Evolutionary conservation across 805 yeast species (phyloP), one percentile per base, ranked within the genome.

Genomic region (Ogataea trehaloabstinens): DNA sequence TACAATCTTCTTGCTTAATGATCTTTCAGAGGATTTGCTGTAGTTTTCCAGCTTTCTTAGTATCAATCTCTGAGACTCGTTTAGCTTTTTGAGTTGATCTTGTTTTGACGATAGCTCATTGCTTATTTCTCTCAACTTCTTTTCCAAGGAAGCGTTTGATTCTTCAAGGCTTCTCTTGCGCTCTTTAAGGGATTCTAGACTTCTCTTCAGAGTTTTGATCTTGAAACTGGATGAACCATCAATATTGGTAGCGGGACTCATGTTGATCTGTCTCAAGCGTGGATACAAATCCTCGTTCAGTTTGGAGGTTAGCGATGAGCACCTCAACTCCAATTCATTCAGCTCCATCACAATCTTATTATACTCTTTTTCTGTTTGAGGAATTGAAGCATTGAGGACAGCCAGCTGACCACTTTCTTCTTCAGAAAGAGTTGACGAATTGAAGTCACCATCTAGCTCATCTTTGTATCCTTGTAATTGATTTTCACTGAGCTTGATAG

Each of bases 11-110:
- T 76, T 82, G 16, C 84, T 73, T 47, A 84, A 63, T 5, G 70
- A 68, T 41, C 74, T 80, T 52, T 88, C 95, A 0, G 83, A 71
- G n/a, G 55, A 61, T 45, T 80, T 82, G 41, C 82, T 79, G 37
- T 71, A 75, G 31, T 69, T 71, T 36, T 83, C 88, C 19, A 89
- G 61, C 40, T 74, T 73, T 38, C 70, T 73, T 28, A 83, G 56
- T 1, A 77, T 56, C 13, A 67, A 55, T 2, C 73, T 61, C 53
- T 85, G 95, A 31, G 73, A 73, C 2, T 75, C 74, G 52, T 81
- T 76, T 6, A 82, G 67, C 38, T 71, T 69, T 13, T 69, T 67
- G 31, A 81, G 52, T 13, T 63, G 60, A 36, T 73, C 72, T 12
- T 52, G 47, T 27, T 69, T 58, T 5, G 52, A 53, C 11, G 52